These are phyloP conservation scores for Aspergillus arachidicola DNA, from an alignment of 2,329 filamentous ascomycete genomes.

Conservation along the genomic window DNA sequence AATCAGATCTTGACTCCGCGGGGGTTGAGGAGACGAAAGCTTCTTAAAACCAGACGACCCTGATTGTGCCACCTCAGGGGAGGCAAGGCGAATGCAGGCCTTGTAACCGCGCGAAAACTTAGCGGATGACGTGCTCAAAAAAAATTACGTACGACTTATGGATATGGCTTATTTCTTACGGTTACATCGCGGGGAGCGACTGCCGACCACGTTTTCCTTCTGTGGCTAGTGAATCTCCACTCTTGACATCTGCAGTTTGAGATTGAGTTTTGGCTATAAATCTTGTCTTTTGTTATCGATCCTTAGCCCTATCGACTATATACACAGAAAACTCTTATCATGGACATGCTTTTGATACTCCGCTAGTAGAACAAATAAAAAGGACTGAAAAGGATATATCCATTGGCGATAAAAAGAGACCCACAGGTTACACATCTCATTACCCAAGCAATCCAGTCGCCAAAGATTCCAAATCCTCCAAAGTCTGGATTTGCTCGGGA, in stretches of 20 bases:
- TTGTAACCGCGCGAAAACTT: conserved; percentile 6
- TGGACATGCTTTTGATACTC: conserved; percentile 29
- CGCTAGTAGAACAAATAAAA: conserved; percentile 25
- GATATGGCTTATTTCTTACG: neutral
- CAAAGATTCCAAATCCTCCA: conserved; percentile 51
- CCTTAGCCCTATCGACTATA: conserved; percentile 2
- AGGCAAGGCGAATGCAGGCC: neutral
- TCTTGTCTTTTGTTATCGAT: neutral
- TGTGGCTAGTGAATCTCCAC: neutral
- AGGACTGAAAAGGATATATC: conserved; percentile 18
- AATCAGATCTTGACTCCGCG: neutral
- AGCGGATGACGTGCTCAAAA: conserved; percentile 31
- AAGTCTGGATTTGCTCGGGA: conserved; percentile 43
- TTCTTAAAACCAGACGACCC: neutral
- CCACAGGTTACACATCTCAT: conserved; percentile 9
- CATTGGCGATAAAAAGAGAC: conserved; percentile 12
- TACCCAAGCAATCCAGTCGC: conserved; percentile 47
- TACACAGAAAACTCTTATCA: conserved; percentile 14
- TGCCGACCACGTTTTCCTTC: conserved; percentile 6
- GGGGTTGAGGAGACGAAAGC: neutral
- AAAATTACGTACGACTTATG: conserved; percentile 18
- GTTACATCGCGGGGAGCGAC: neutral
- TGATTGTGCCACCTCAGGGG: neutral
- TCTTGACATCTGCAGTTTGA: neutral
- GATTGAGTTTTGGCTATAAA: neutral